Percentiles rank a stretch among this genome's conserved stretches.
These are phyloP conservation scores for Cylindricascospora bacillispora DNA, from an alignment of 1,139 yeast genomes.

Conservation along the genomic window DNA sequence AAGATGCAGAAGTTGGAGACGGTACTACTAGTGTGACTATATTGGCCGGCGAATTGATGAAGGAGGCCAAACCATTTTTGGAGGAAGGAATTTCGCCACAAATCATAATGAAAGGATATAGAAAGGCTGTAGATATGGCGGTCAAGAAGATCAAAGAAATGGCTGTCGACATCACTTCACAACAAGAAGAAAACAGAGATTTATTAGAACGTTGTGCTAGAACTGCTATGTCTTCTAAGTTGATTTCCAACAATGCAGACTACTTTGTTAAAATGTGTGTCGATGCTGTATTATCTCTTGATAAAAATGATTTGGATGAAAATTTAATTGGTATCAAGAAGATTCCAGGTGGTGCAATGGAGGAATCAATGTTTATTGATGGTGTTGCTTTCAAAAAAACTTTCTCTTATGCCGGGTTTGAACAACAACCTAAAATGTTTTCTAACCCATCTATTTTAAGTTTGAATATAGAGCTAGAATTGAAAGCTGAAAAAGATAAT, in stretches of 20 bases:
- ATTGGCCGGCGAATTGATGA: slow-evolving; percentile 86
- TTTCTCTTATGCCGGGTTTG: slow-evolving; percentile 94
- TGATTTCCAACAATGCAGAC: slow-evolving; percentile 73
- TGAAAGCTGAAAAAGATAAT: slow-evolving; percentile 96
- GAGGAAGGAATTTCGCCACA: slow-evolving; percentile 95
- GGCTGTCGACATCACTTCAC: slow-evolving; percentile 51
- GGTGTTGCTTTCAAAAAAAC: slow-evolving; percentile 98
- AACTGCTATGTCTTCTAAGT: slow-evolving; percentile 94
- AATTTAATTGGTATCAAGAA: slow-evolving; percentile 87
- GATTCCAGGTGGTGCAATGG: slow-evolving; percentile 94
- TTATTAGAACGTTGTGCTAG: slow-evolving; percentile 85
- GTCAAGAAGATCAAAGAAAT: slow-evolving; percentile 59
- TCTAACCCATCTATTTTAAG: slow-evolving; percentile 68
- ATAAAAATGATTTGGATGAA: slow-evolving; percentile 76
- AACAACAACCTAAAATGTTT: slow-evolving; percentile 90
- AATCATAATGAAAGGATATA: slow-evolving; percentile 75
- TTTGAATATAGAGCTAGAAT: slow-evolving; percentile 85
- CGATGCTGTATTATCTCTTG: slow-evolving; percentile 82
- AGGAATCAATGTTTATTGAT: slow-evolving; percentile 74
- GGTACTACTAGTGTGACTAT: slow-evolving; percentile 96
- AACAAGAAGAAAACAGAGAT: slow-evolving; percentile 36
- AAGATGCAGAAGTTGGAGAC: slow-evolving; percentile 98
- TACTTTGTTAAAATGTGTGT: slow-evolving; percentile 95
- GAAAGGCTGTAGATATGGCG: slow-evolving; percentile 71
- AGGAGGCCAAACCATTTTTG: slow-evolving; percentile 78